phyloP scores from a whole-genome alignment of 116 monocot genomes.

The Iris pallida region DNA sequence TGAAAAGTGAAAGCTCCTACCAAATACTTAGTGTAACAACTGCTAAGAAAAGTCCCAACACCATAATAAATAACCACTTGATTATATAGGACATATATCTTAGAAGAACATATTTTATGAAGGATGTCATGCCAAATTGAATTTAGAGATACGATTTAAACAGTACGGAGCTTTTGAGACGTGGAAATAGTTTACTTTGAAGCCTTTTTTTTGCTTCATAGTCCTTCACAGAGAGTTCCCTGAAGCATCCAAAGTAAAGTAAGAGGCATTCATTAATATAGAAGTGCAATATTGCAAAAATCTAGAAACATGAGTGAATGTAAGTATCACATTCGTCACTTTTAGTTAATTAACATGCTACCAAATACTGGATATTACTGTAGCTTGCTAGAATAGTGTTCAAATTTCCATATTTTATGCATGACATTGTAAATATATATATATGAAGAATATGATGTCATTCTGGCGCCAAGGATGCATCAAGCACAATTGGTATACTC shows the following conservation, averaged over 20 bases:
- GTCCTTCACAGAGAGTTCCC: conserved; percentile 64
- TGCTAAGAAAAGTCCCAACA: background rate
- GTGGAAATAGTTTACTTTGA: conserved; percentile 88
- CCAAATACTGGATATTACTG: background rate
- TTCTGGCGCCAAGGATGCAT: conserved; percentile 89
- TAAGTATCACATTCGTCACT: background rate
- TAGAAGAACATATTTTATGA: background rate
- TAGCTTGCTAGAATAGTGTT: background rate
- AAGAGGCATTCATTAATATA: background rate
- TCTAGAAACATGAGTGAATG: conserved; percentile 1
- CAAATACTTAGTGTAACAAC: background rate
- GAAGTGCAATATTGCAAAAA: background rate
- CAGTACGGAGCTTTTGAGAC: conserved; percentile 70
- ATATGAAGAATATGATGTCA: conserved; percentile 97
- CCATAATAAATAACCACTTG: background rate
- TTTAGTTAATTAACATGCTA: background rate
- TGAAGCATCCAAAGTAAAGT: conserved; percentile 21
- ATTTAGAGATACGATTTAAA: conserved; percentile 34
- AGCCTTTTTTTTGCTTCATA: conserved; percentile 89
- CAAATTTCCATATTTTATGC: conserved; percentile 91
- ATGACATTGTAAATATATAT: conserved; percentile 88
- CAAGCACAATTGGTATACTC: conserved; percentile 95
- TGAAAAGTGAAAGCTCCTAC: no score
- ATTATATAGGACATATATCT: background rate
- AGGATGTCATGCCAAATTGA: background rate